Evolutionary conservation across 1,284 basidiomycete genomes (phyloP), one percentile per base, ranked within the genome.

Genomic region (Apiotrichum gracile): DNA sequence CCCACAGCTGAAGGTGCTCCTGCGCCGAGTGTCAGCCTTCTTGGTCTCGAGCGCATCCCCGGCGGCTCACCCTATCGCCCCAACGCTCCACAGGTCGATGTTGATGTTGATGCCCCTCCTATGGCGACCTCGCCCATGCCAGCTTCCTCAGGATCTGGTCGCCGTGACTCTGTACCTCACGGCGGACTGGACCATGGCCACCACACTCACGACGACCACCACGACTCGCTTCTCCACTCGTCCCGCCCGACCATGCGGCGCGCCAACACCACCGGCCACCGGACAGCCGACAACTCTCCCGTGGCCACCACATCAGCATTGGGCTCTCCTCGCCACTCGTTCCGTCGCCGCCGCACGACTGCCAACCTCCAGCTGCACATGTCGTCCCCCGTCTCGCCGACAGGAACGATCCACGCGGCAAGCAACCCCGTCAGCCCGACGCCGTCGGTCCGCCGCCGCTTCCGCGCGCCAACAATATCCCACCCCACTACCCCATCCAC

Each of bases 381-480:
- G 35, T 34, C 47, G 49, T 51, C 54, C 13, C 58, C 61, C 38
- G 59, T 55, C 37, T 69, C 67, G 13, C 63, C 64, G 1, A 35
- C 60, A 3, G 43, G 33, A 13, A 47, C 52, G 14, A 44, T 19
- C 25, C 24, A 45, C 21, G 17, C 43, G 6, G 19, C 51, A 4
- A 58, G 54, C 24, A 62, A 63, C 33, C 64, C 69, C 12, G 43
- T 52, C 35, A 65, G 67, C 17, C 69, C 70, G 7, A 64, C 66
- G 5, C 62, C 64, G 6, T 62, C 60, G 7, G 48, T 61, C 10
- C 57, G 68, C 9, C 54, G 61, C 16, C 53, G 66, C n/a, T 54
- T 67, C 6, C 59, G 70, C 6, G 58, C 62, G 0, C 63, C 67
- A 1, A 67, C 64, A 10, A 49, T 67, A 27, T 48, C 52, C n/a